Evolutionary conservation across 1,139 yeast genomes (phyloP).

Genomic region (Pichia sp.): DNA sequence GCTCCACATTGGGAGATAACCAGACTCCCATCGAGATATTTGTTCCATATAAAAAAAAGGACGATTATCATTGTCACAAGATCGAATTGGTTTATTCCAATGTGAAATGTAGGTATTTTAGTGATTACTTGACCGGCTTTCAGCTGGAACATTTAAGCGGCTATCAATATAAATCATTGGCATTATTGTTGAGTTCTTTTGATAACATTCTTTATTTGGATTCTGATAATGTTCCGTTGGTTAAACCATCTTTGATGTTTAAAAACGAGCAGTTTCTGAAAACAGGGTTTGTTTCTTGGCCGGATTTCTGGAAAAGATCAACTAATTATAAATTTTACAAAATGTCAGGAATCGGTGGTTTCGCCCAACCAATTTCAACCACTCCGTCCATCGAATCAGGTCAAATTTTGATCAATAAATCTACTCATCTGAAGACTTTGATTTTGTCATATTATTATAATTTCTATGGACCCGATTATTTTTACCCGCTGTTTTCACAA

Average conservation of each 20-base stretch:
- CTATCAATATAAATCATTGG: constrained; percentile 58
- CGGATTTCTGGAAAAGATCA: constrained; percentile 64
- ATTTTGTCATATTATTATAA: constrained; percentile 24
- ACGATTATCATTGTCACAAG: constrained; percentile 20
- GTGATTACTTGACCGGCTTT: constrained; percentile 15
- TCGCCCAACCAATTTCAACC: constrained; percentile 17
- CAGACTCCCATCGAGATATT: constrained; percentile 23
- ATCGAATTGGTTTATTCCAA: constrained; percentile 17
- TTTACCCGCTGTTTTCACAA: constrained; percentile 25
- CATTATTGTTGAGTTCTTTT: constrained; percentile 50
- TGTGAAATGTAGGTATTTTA: constrained; percentile 23
- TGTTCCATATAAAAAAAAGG: constrained; percentile 17
- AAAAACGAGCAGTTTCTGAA: constrained; percentile 27
- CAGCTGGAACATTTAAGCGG: constrained; percentile 27
- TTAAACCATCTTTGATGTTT: constrained; percentile 42
- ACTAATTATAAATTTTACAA: constrained; percentile 39
- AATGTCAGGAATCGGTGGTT: constrained; percentile 14
- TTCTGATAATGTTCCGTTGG: constrained; percentile 60
- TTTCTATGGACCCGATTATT: constrained; percentile 23
- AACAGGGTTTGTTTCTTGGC: constrained; percentile 48
- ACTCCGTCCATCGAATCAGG: constrained; percentile 26
- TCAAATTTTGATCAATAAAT: constrained; percentile 23
- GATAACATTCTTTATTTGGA: constrained; percentile 58
- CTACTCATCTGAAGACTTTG: constrained; percentile 22
- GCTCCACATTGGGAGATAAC: constrained; percentile 18